Evolutionary conservation across 192 early-diverging fungal genomes (phyloP), one percentile per base, ranked within the genome.

Genomic region (Coemansia sp.): DNA sequence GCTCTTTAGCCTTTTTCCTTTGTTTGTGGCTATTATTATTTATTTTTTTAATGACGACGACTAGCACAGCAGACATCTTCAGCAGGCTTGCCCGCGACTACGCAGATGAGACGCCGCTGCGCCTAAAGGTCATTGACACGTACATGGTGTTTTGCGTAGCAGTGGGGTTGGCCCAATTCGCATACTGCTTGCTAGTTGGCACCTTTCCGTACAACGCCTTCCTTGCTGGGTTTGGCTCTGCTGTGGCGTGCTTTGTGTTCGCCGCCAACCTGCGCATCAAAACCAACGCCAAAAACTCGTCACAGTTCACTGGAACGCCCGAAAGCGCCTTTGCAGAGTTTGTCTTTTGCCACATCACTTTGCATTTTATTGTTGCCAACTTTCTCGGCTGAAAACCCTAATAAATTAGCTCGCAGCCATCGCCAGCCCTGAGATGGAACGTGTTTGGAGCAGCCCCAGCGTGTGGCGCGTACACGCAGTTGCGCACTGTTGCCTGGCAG

Each of bases 131-230:
- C 56, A 92, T 99, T 62, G 98, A 99, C 80, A 76, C 88, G 16
- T 99, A 97, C 86, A 87, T 99, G 76, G 90, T 87, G 10, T 95
- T 90, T 83, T 89, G 94, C 67, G 87, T 98, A 66, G 61, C 88
- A n/a, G 90, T 92, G n/a, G 98, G 96, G 34, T 76, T 96, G 49
- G 71, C 92, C 29, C 98, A 98, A 83, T 95, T 99, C 68, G 70
- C 89, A 13, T 98, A 99, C 70, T 89, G 92, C 62, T 59, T 89
- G 1, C 61, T 95, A 22, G 94, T 86, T 13, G 96, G 96, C 52
- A 94, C 90, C n/a, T 98, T 89, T 75, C 98, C 98, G 20, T 98
- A 97, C 86, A 98, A 98, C 83, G 92, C 95, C 32, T 98, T 99
- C 78, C 75, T 99, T 71, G 90, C 96, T 11, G 94, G 95, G 30